These are phyloP conservation scores for Boletus nobilissimus DNA, from an alignment of 1,284 basidiomycete genomes.

Conservation along the genomic window DNA sequence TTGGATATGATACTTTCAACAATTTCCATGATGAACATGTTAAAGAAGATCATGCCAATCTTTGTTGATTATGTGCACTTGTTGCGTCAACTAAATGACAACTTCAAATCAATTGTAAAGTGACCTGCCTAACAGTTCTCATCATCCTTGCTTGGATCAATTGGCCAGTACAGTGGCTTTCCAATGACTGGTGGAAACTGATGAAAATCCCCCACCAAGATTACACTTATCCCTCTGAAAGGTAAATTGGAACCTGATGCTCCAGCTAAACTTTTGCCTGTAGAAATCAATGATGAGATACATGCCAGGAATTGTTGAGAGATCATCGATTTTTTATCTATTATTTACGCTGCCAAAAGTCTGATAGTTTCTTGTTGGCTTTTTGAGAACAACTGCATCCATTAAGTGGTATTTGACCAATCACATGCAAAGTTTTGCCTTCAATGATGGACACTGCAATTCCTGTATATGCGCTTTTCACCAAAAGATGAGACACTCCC, in stretches of 20 bases:
- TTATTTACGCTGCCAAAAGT: background rate
- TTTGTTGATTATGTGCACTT: no score
- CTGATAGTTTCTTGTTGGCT: background rate
- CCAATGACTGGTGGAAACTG: no score
- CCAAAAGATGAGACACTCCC: background rate
- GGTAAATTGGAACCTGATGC: background rate
- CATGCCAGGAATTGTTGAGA: background rate
- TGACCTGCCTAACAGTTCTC: no score
- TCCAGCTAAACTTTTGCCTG: background rate
- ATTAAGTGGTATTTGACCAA: background rate
- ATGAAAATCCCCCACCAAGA: no score
- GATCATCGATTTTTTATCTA: background rate
- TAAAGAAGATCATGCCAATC: no score
- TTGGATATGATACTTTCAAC: no score
- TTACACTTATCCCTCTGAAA: no score
- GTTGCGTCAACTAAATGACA: no score
- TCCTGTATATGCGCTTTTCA: conserved; percentile 1
- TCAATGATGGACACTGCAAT: background rate
- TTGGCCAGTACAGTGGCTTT: no score
- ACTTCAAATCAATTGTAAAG: no score
- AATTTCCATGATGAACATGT: no score
- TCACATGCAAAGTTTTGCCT: background rate
- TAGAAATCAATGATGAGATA: background rate
- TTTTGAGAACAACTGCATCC: background rate
- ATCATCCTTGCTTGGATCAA: no score